phyloP scores from a whole-genome alignment of 148 eudicot genomes.

The Vaccinium macrocarpon region DNA sequence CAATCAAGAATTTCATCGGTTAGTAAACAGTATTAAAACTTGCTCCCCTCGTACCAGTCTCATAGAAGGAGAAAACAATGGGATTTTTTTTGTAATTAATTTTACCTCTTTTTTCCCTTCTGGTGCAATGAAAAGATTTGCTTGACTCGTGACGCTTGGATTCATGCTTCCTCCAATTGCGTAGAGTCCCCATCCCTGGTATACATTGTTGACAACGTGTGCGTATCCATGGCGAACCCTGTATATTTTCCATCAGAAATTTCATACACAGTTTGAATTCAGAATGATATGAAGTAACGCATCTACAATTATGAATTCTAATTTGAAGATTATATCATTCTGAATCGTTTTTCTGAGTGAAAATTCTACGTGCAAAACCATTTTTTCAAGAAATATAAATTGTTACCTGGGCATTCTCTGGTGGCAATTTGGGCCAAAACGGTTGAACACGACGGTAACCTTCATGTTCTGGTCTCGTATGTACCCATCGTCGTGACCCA shows the following conservation, averaged over 20 bases:
- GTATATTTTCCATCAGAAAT: background rate
- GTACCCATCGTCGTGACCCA: slow-evolving; percentile 79
- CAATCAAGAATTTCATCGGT: background rate
- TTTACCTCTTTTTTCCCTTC: slow-evolving; percentile 61
- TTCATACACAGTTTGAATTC: too few relatives aligned
- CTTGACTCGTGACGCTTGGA: slow-evolving; percentile 74
- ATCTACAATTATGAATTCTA: too few relatives aligned
- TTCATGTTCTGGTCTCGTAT: slow-evolving; percentile 63
- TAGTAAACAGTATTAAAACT: background rate
- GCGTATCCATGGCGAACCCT: slow-evolving; percentile 86
- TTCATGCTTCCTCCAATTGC: slow-evolving; percentile 94
- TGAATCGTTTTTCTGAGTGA: background rate
- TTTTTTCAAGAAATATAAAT: background rate
- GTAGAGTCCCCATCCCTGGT: slow-evolving; percentile 75
- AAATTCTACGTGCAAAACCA: background rate
- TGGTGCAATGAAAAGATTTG: slow-evolving; percentile 76
- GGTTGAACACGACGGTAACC: slow-evolving; percentile 79
- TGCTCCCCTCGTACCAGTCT: background rate
- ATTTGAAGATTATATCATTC: background rate
- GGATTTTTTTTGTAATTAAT: background rate
- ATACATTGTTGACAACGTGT: slow-evolving; percentile 89
- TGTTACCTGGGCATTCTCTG: slow-evolving; percentile 93
- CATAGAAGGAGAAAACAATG: background rate
- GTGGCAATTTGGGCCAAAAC: slow-evolving; percentile 69
- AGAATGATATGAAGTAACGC: too few relatives aligned